phyloP scores from a whole-genome alignment of 108 stramenopile species.

The Chaetoceros tenuissimus region DNA sequence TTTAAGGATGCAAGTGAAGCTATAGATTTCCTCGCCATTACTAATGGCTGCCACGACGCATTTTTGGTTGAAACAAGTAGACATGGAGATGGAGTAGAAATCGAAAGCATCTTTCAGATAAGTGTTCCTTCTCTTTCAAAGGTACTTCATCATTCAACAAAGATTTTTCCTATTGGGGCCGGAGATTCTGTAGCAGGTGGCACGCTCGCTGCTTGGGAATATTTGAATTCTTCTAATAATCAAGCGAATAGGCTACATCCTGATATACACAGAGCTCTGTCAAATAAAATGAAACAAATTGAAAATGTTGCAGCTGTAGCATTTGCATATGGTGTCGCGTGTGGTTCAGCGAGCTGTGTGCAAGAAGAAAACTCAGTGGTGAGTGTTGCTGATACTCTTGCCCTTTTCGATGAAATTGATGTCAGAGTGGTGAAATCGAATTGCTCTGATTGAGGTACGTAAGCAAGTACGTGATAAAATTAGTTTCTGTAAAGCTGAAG shows the following conservation, averaged over 20 bases:
- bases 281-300: background rate
- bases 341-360: slow-evolving; percentile 73
- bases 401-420: slow-evolving; percentile 33
- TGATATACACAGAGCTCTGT: slow-evolving; percentile 9
- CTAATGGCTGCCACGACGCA: slow-evolving; percentile 56
- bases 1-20: slow-evolving; percentile 25
- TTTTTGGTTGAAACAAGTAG: slow-evolving; percentile 30
- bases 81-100: background rate
- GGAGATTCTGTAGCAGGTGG: slow-evolving; percentile 83
- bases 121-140: background rate
- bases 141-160: background rate
- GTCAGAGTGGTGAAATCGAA: slow-evolving; percentile 11
- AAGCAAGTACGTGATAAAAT: no score
- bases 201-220: slow-evolving; percentile 68
- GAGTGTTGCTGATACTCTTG: slow-evolving; percentile 36
- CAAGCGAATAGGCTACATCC: slow-evolving; percentile 1
- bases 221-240: slow-evolving; percentile 13
- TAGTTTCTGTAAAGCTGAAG: no score
- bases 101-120: background rate
- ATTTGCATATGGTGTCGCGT: slow-evolving; percentile 71
- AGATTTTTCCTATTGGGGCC: slow-evolving; percentile 77
- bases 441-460: no score
- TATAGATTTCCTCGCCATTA: slow-evolving; percentile 53
- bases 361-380: slow-evolving; percentile 76
- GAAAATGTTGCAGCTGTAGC: slow-evolving; percentile 10